These are phyloP conservation scores for Xerocomellus intermedius DNA, from an alignment of 768 basidiomycete species.

Conservation along the genomic window DNA sequence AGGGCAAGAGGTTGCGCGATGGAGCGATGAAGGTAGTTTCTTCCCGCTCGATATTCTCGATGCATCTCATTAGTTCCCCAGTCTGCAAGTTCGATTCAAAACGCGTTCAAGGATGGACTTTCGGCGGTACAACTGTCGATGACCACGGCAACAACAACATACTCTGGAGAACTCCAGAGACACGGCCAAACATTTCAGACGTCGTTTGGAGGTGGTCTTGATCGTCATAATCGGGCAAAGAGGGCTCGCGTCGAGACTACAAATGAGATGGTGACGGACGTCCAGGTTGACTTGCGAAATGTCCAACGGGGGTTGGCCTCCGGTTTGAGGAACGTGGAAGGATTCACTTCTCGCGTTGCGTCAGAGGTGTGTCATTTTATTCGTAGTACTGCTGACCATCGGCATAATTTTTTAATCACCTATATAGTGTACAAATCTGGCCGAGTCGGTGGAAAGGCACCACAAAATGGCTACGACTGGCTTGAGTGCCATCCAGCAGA, in stretches of 20 bases:
- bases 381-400: background rate
- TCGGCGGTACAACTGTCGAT: conserved; percentile 44
- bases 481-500: conserved; percentile 49
- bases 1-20: conserved; percentile 56
- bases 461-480: conserved; percentile 41
- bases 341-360: conserved; percentile 40
- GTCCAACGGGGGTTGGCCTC: conserved; percentile 52
- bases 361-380: conserved; percentile 46
- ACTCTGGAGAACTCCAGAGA: conserved; percentile 52
- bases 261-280: conserved; percentile 44
- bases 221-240: conserved; percentile 61
- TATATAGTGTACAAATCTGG: conserved; percentile 42
- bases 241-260: conserved; percentile 65
- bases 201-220: conserved; percentile 54
- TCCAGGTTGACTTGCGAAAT: conserved; percentile 51
- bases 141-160: conserved; percentile 45
- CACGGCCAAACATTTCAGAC: conserved; percentile 44
- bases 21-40: conserved; percentile 54
- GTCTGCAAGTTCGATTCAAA: conserved; percentile 41
- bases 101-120: conserved; percentile 42
- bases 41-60: background rate
- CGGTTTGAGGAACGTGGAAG: conserved; percentile 47
- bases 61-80: conserved; percentile 28
- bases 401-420: background rate
- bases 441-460: conserved; percentile 43